phyloP scores from a whole-genome alignment of 2,329 filamentous ascomycete species.

The Pseudopyricularia javanii region DNA sequence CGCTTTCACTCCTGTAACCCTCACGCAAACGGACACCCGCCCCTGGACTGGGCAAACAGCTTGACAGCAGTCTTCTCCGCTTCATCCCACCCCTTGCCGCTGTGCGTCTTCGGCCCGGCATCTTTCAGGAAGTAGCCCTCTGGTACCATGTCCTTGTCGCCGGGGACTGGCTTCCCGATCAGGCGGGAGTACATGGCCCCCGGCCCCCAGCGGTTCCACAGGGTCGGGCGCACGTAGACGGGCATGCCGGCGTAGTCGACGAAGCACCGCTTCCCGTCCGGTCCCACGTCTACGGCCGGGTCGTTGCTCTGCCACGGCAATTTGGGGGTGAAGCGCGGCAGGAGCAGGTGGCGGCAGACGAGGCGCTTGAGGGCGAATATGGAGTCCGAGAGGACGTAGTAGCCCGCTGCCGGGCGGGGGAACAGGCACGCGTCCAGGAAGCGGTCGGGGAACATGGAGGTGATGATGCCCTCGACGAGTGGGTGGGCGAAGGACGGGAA shows the following conservation, averaged over 20 bases:
- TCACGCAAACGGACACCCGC: constrained; percentile 2
- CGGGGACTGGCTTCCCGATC: constrained; percentile 32
- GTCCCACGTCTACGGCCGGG: not conserved
- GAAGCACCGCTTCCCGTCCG: constrained; percentile 23
- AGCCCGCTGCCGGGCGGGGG: constrained; percentile 35
- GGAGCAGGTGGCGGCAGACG: constrained; percentile 41
- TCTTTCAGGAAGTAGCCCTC: constrained; percentile 44
- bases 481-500: constrained; percentile 33
- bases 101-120: constrained; percentile 45
- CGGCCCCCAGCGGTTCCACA: constrained; percentile 52
- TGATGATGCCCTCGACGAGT: constrained; percentile 35
- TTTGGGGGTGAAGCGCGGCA: constrained; percentile 38
- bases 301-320: not conserved
- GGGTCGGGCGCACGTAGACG: constrained; percentile 48
- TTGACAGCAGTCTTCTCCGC: not conserved
- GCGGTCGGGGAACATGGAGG: constrained; percentile 50
- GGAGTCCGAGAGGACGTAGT: constrained; percentile 24
- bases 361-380: constrained; percentile 36
- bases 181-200: constrained; percentile 32
- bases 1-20: not conserved
- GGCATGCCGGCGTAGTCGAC: constrained; percentile 24
- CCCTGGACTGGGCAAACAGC: not conserved
- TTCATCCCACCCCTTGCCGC: constrained; percentile 39
- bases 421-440: constrained; percentile 47
- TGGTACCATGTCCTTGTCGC: constrained; percentile 27